These are phyloP conservation scores for Straminergon stramineum DNA, from an alignment of 225 moss, liverwort and hornwort species.

Conservation along the genomic window DNA sequence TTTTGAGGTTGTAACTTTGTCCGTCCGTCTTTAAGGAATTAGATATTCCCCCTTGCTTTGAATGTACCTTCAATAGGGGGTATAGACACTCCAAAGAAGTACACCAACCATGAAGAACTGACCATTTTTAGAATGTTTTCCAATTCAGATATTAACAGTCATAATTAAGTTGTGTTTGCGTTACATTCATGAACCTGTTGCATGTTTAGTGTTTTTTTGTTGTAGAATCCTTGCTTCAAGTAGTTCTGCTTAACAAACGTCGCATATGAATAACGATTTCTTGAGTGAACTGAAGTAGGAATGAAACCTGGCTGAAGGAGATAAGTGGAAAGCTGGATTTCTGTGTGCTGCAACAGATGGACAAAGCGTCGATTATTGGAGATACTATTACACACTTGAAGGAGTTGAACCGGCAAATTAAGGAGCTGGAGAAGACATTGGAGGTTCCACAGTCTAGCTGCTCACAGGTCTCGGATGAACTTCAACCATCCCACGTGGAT, in stretches of 20 bases:
- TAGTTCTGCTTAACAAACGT: not conserved
- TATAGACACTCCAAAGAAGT: not conserved
- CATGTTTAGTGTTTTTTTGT: not conserved
- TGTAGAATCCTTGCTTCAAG: not conserved
- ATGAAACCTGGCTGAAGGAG: not conserved
- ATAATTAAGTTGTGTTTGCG: not conserved
- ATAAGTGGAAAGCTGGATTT: not conserved
- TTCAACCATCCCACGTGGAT: not conserved
- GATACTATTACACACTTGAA: constrained; percentile 44
- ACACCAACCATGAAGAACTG: not conserved
- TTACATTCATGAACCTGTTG: not conserved
- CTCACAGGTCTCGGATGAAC: not conserved
- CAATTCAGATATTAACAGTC: not conserved
- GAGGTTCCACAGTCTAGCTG: not conserved
- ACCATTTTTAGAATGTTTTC: not conserved
- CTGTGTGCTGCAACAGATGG: constrained; percentile 31
- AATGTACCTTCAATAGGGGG: not conserved
- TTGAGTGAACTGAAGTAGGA: not conserved
- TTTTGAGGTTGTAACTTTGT: not conserved
- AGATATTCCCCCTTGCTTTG: not conserved
- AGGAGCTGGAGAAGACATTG: constrained; percentile 19
- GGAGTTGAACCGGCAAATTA: constrained; percentile 27
- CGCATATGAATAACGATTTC: not conserved
- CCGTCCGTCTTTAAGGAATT: not conserved
- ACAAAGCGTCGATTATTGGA: constrained; percentile 49